Conservation (phyloP, 2,329 filamentous ascomycete species). For the Fusarium multiceps region DNA sequence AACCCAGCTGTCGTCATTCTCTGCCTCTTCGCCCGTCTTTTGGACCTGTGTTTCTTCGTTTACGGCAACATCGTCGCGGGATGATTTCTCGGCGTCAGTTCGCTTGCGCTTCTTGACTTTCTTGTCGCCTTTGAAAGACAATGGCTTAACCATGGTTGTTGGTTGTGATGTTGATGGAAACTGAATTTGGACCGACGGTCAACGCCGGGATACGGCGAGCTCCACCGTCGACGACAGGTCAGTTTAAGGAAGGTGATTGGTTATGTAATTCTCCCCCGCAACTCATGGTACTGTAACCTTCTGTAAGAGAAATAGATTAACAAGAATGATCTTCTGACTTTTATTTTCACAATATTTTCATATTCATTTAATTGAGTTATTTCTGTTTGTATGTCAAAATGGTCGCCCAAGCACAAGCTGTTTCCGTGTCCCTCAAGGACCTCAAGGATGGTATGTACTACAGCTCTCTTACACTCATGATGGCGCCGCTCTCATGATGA, state of each 20-base stretch:
- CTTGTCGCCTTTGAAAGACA: slow-evolving; percentile 97
- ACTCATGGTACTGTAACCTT: slow-evolving; percentile 10
- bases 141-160: slow-evolving; percentile 80
- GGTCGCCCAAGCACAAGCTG: slow-evolving; percentile 63
- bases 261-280: slow-evolving; percentile 47
- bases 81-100: slow-evolving; percentile 60
- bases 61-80: slow-evolving; percentile 44
- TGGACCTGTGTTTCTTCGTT: slow-evolving; percentile 35
- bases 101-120: slow-evolving; percentile 93
- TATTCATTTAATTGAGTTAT: neutral
- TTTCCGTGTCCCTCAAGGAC: slow-evolving; percentile 71
- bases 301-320: slow-evolving; percentile 12
- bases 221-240: slow-evolving; percentile 39
- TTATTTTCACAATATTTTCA: neutral
- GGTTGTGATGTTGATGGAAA: slow-evolving; percentile 5
- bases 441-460: slow-evolving; percentile 64
- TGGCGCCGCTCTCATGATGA: slow-evolving; percentile 15
- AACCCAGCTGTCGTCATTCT: slow-evolving; percentile 90
- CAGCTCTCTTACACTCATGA: slow-evolving; percentile 12
- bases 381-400: slow-evolving; percentile 46
- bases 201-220: slow-evolving; percentile 49
- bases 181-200: slow-evolving; percentile 10
- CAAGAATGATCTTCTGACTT: neutral
- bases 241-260: slow-evolving; percentile 28
- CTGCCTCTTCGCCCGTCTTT: slow-evolving; percentile 49